Evolutionary conservation across 2,329 filamentous ascomycete species (phyloP).

Genomic region (Phyllosticta citriasiana): DNA sequence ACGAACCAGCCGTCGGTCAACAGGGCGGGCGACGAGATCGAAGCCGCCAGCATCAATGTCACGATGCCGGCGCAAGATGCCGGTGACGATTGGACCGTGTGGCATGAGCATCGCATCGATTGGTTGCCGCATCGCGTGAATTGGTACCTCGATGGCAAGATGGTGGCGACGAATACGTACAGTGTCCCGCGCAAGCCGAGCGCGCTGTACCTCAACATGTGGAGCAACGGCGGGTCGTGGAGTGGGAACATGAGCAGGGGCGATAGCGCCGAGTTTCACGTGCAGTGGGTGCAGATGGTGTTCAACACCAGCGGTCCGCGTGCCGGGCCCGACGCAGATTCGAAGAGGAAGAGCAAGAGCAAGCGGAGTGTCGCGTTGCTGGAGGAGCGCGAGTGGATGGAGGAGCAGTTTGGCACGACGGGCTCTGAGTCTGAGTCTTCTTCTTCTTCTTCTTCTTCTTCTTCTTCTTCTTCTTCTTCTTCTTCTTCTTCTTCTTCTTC

Average conservation of each 20-base stretch:
- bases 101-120: slow-evolving; percentile 51
- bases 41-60: slow-evolving; percentile 39
- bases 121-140: slow-evolving; percentile 45
- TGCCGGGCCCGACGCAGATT: slow-evolving; percentile 16
- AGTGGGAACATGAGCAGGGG: slow-evolving; percentile 47
- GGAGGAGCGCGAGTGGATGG: neutral
- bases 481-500: too few species aligned
- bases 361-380: neutral
- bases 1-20: slow-evolving; percentile 51
- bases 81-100: slow-evolving; percentile 38
- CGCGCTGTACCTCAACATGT: slow-evolving; percentile 49
- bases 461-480: too few species aligned
- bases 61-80: slow-evolving; percentile 32
- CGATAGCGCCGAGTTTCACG: slow-evolving; percentile 44
- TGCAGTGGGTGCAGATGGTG: slow-evolving; percentile 54
- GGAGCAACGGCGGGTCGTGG: slow-evolving; percentile 52
- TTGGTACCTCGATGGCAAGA: slow-evolving; percentile 46
- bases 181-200: slow-evolving; percentile 45
- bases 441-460: too few species aligned
- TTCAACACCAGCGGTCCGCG: slow-evolving; percentile 35
- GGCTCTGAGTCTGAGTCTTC: neutral
- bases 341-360: slow-evolving; percentile 12
- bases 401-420: neutral
- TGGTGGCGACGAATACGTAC: slow-evolving; percentile 44
- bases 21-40: slow-evolving; percentile 34